These are phyloP conservation scores for Verticillium alfalfae DNA, from an alignment of 2,329 filamentous ascomycete genomes.

Conservation along the genomic window DNA sequence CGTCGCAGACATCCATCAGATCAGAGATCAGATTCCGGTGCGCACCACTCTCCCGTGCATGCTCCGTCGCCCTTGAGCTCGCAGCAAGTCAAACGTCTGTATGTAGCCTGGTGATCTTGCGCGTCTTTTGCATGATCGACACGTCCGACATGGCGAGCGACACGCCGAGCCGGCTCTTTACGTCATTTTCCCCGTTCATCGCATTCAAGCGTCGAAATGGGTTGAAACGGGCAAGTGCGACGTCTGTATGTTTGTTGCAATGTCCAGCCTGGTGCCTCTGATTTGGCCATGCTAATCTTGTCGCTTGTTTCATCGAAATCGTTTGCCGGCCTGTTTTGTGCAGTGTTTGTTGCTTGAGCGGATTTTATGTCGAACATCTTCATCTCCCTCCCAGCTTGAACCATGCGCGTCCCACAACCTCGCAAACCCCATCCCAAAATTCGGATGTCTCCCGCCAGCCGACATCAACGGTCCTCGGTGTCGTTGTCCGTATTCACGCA, in stretches of 20 bases:
- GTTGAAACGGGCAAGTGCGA: background rate
- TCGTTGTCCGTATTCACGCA: background rate
- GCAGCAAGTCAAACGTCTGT: background rate
- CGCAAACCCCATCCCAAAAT: slow-evolving; percentile 31
- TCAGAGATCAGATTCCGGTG: background rate
- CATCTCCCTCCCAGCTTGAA: slow-evolving; percentile 20
- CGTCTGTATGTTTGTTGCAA: background rate
- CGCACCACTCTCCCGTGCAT: background rate
- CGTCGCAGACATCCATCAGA: background rate
- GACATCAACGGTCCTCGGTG: slow-evolving; percentile 5
- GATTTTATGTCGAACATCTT: background rate
- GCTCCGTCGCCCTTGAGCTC: background rate
- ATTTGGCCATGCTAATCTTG: background rate
- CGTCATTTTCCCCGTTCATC: background rate
- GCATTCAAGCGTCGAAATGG: background rate
- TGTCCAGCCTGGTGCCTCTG: background rate
- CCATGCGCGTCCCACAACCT: slow-evolving; percentile 29
- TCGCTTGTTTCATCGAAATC: background rate
- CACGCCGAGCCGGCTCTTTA: background rate
- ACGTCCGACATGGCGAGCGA: background rate
- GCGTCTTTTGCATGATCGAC: background rate
- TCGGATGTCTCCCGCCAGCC: slow-evolving; percentile 27
- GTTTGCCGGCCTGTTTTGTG: background rate
- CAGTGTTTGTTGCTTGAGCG: background rate
- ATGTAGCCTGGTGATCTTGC: background rate